Base-by-base conservation (phyloP, 805 yeast genomes). In the Teunomyces kruisii region DNA sequence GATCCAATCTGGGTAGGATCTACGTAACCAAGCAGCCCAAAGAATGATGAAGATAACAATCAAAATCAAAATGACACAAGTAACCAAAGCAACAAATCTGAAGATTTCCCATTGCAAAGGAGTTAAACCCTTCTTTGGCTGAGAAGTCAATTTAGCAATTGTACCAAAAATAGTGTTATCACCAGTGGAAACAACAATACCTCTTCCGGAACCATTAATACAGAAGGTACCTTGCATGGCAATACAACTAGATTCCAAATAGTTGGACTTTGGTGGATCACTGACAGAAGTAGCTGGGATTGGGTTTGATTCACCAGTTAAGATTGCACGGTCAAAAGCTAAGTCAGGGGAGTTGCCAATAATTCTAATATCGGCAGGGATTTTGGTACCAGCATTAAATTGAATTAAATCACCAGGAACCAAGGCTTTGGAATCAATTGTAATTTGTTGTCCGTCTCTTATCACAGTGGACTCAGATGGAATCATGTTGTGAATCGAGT, bases 231-330 rank as follows among this genome's bases (percentile, higher is more conserved):
- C 79, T 55, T 74, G 78, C 60, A 74, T 58, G 1, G 76, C 79
- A 47, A 75, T 70, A 52, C 72, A 64, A 9, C 55, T 45, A 39
- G 71, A 59, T 51, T 75, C 80, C 45, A 75, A 55, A 50, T 69
- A 75, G 52, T 74, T 74, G 5, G 70, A 56, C 10, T 60, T 62
- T 13, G 45, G 42, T 12, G 59, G 52, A 32, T 66, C 71, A 15
- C 60, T 37, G 8, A 45, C 48, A 2, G 54, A 42, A 4, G 64
- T 50, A 6, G 70, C 74, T 13, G 60, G 59, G 35, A 59, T 54
- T 5, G 78, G 68, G 42, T 66, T 65, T 3, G 80, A 72, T 52
- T 75, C 80, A 52, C 81, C 81, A 9, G 81, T 76, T 30, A 76
- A 62, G 12, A 75, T 64, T 12, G 79, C 64, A 47, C 76, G 62